Evolutionary conservation across 2,329 filamentous ascomycete species (phyloP).

Genomic region (Aspergillus intermedius): DNA sequence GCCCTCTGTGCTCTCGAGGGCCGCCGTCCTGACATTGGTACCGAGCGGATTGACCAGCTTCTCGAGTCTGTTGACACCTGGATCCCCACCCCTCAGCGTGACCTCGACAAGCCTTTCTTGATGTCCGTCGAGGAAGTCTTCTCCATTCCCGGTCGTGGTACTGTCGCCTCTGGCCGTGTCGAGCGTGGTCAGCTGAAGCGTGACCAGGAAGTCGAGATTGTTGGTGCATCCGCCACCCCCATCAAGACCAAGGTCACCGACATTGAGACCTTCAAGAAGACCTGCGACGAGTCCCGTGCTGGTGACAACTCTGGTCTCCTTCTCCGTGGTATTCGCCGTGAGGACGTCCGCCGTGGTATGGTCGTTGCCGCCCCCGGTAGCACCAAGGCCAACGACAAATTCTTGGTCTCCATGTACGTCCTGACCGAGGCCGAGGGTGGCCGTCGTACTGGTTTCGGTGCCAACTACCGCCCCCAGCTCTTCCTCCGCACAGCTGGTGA

Average conservation of each 20-base stretch:
- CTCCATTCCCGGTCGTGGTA: constrained; percentile 88
- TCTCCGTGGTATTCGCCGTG: constrained; percentile 89
- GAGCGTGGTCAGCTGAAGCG: constrained; percentile 92
- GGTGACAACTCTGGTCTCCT: constrained; percentile 98
- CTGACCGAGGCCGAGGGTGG: constrained; percentile 97
- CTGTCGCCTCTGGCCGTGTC: constrained; percentile 92
- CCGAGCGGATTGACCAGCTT: constrained; percentile 82
- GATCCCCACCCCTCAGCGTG: constrained; percentile 93
- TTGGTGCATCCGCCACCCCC: constrained; percentile 72
- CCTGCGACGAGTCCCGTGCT: constrained; percentile 89
- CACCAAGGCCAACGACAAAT: constrained; percentile 82
- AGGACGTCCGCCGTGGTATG: constrained; percentile 94
- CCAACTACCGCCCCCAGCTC: constrained; percentile 96
- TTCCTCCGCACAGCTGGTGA: constrained; percentile 89
- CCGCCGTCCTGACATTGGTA: constrained; percentile 80
- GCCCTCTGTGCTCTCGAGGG: constrained; percentile 89
- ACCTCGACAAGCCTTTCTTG: constrained; percentile 96
- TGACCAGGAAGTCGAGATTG: constrained; percentile 88
- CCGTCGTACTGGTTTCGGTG: constrained; percentile 87
- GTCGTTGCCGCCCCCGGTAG: constrained; percentile 77
- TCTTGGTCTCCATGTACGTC: constrained; percentile 94
- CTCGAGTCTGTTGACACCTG: constrained; percentile 83
- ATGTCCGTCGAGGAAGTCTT: constrained; percentile 96
- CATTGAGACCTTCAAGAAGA: constrained; percentile 99
- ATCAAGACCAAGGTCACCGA: constrained; percentile 99